Evolutionary conservation across 1,139 yeast species (phyloP).

Genomic region (Taiozyma onychis): DNA sequence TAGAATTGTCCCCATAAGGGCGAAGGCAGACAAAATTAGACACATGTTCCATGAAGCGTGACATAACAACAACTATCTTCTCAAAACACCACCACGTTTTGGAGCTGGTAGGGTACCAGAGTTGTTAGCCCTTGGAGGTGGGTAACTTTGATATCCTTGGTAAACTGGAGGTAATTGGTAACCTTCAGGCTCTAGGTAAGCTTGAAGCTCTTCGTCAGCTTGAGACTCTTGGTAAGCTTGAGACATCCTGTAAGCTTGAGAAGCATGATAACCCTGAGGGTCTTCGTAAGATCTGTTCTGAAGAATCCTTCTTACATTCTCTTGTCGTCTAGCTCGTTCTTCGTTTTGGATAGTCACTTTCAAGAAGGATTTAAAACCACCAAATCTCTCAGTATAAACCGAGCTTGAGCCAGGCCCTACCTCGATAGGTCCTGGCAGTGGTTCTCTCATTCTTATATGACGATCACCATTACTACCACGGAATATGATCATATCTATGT

Average conservation of each 20-base stretch:
- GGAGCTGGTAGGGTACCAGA: constrained; percentile 17
- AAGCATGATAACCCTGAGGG: too few relatives aligned
- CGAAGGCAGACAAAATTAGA: background rate
- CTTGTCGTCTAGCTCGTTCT: constrained; percentile 14
- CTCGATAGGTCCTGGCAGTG: constrained; percentile 14
- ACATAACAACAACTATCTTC: constrained; percentile 10
- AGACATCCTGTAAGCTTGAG: too few relatives aligned
- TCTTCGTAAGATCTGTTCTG: constrained; percentile 1
- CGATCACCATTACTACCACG: constrained; percentile 13
- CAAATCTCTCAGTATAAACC: constrained; percentile 16
- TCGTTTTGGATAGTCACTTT: constrained; percentile 11
- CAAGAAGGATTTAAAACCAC: constrained; percentile 22
- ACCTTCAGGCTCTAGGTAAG: too few relatives aligned
- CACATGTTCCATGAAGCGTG: background rate
- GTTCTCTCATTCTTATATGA: constrained; percentile 6
- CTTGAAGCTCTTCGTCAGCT: too few relatives aligned
- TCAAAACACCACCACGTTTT: constrained; percentile 20
- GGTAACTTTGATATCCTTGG: constrained; percentile 2
- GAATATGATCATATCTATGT: constrained; percentile 56
- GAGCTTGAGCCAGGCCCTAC: constrained; percentile 21
- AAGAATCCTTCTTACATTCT: constrained; percentile 7
- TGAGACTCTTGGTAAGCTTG: too few relatives aligned
- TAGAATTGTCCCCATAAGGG: background rate
- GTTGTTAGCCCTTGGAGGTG: constrained; percentile 2
- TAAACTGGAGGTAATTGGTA: too few relatives aligned